phyloP scores from a whole-genome alignment of 805 yeast species.

The Yarrowia keelungensis region DNA sequence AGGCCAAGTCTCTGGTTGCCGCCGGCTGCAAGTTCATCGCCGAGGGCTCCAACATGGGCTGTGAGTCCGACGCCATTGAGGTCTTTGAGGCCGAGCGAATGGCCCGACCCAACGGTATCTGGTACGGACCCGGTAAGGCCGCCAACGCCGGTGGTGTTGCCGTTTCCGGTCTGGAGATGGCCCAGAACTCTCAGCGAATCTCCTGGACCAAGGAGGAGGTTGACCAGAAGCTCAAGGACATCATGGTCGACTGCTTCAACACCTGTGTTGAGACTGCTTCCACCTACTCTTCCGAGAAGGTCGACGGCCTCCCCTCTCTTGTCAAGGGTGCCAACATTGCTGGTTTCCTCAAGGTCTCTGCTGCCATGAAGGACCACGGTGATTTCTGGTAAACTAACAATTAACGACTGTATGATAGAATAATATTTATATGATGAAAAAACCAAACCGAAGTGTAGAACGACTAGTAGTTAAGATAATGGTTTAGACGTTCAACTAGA shows the following conservation, averaged over 20 bases:
- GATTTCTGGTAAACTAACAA: constrained; percentile 57
- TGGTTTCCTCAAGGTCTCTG: constrained; percentile 98
- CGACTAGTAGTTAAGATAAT: too few species aligned
- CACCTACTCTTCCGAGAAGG: constrained; percentile 73
- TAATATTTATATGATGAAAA: constrained; percentile 30
- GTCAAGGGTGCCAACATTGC: constrained; percentile 99
- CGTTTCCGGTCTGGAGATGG: constrained; percentile 98
- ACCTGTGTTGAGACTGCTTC: constrained; percentile 89
- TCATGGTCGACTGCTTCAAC: constrained; percentile 92
- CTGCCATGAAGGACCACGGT: constrained; percentile 98
- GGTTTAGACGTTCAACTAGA: too few species aligned
- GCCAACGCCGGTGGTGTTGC: constrained; percentile 99
- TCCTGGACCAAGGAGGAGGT: constrained; percentile 93
- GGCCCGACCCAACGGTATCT: constrained; percentile 58
- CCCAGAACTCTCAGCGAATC: constrained; percentile 96
- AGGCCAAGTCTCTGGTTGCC: constrained; percentile 91
- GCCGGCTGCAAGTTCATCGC: constrained; percentile 93
- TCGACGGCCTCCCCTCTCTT: constrained; percentile 83
- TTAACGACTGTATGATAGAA: constrained; percentile 37
- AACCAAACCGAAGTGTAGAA: too few species aligned
- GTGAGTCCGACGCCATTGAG: constrained; percentile 95
- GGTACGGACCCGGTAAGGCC: constrained; percentile 99
- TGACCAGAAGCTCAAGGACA: constrained; percentile 85
- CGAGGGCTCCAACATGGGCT: constrained; percentile 99
- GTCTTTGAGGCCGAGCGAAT: constrained; percentile 73